phyloP scores from a whole-genome alignment of 2,329 filamentous ascomycete species.

The Cladosporium sp. region DNA sequence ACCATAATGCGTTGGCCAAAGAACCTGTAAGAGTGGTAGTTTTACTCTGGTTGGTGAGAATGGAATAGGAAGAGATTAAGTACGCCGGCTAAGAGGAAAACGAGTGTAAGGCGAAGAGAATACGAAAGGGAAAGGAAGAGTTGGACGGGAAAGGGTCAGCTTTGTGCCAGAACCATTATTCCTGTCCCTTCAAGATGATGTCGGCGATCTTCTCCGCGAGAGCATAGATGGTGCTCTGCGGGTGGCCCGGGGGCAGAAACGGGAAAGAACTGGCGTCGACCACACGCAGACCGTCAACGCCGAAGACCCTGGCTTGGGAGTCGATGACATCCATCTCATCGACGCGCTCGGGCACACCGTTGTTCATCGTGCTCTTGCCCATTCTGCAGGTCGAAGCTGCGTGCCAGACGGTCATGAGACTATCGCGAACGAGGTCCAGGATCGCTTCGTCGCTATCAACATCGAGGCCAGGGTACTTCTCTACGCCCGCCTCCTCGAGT shows the following conservation, averaged over 20 bases:
- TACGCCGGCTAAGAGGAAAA: background rate
- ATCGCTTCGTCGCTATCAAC: conserved; percentile 14
- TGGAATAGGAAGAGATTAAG: background rate
- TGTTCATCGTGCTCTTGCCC: conserved; percentile 15
- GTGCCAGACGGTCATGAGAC: conserved; percentile 14
- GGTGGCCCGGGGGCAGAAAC: conserved; percentile 25
- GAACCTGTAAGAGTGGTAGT: too few relatives aligned
- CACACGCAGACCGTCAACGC: conserved; percentile 21
- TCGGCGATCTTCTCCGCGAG: conserved; percentile 11
- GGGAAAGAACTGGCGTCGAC: conserved; percentile 23
- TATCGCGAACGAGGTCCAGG: conserved; percentile 4
- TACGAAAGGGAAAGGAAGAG: too few relatives aligned
- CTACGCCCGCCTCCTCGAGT: conserved; percentile 25
- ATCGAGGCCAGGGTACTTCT: conserved; percentile 26
- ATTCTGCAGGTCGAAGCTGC: conserved; percentile 18
- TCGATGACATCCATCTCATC: conserved; percentile 23
- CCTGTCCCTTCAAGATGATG: conserved; percentile 2
- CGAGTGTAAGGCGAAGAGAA: background rate
- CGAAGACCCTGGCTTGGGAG: conserved; percentile 19
- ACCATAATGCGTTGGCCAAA: too few relatives aligned
- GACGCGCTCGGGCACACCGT: conserved; percentile 1
- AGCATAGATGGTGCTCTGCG: conserved; percentile 21
- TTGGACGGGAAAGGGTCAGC: too few relatives aligned
- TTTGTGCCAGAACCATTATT: background rate
- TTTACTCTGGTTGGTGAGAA: background rate